Base-by-base conservation (phyloP, 352 stramenopile genomes). In the Globisporangium polare region DNA sequence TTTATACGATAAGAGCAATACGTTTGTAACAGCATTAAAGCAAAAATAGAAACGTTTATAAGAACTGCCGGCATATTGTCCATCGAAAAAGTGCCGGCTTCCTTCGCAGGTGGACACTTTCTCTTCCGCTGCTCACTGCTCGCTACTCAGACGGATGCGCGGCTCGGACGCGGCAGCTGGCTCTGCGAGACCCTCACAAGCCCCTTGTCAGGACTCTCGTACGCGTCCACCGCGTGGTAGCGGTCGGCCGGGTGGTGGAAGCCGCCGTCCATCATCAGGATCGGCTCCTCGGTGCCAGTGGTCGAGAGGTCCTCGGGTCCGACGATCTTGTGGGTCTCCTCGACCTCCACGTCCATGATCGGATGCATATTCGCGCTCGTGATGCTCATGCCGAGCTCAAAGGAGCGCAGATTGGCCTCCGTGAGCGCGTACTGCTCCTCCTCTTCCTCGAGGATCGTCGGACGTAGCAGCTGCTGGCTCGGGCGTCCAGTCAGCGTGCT, bases 381-480 rank as follows among this genome's bases (percentile, higher is more conserved):
- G 22, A 39, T 41, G 31, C 41, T 43, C 60, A 65, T 47, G 10
- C 42, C 60, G 41, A 58, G 51, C 60, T 54, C 41, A 47, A 65
- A 65, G 20, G 41, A 50, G 20, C 60, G 60, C 17, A 65, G 20
- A 42, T 65, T 65, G 18, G 60, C 60, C n/a, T 65, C 60, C 3
- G 60, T 65, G 26, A 65, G 60, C 42, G 31, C 42, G 27, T 56
- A 60, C 51, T 53, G 29, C 49, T 53, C 49, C 10, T 57, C 26
- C 12, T 49, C 13, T 13, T 65, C 50, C 17, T 65, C 59, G 13
- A 59, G 26, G 59, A 58, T 47, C 39, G 47, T 64, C 31, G 31
- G 2, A 2, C 31, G 60, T 41, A 27, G 27, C 7, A 29, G 43
- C 56, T 24, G 17, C 5, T 56, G 57, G 24, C 57, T 63, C 26